Evolutionary conservation across 768 basidiomycete species (phyloP), one percentile per base, ranked within the genome.

Genomic region (Tylopilus cervinicoccineus): DNA sequence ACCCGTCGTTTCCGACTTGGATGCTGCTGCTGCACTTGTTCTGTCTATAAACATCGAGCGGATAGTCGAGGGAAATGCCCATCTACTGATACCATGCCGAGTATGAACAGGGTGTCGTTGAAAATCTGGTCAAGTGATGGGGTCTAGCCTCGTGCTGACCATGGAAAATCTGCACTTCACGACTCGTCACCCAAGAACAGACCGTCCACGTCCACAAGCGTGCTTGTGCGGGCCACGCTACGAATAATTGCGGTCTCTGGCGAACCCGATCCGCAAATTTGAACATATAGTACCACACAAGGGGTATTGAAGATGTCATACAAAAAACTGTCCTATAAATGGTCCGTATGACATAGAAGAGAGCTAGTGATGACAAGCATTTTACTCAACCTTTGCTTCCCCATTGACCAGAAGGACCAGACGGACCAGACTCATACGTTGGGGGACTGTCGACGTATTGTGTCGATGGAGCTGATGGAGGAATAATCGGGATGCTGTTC

Each of bases 391-490:
- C 34, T 27, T 59, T 74, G 57, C 73, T 74, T 41, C 76, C 76
- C 83, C 82, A 84, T 44, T 73, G 72, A 19, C 78, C 80, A 38
- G 75, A 68, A 24, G 73, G 57, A 47, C 71, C 71, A 19, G 78
- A 68, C 22, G 70, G 60, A 17, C 77, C 79, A 14, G 72, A 70
- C 23, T 88, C 86, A 59, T 89, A 89, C 43, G 67, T 72, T 24
- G 87, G 86, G 13, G 87, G 87, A 29, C 68, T 73, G 16, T 88
- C 86, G 14, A 77, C 67, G 40, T 73, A 69, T 26, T 44, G 46
- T 27, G n/a, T 38, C 12, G 45, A 36, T 27, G 51, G 42, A 33
- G 40, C 16, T 13, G 50, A 20, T 39, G 63, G 58, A 47, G 66
- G 65, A 7, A 59, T 47, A 55, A 59, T 60, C 10, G 58, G 45